Evolutionary conservation across 2,329 filamentous ascomycete species (phyloP), one percentile per base, ranked within the genome.

Genomic region (Aspergillus aculeatus): DNA sequence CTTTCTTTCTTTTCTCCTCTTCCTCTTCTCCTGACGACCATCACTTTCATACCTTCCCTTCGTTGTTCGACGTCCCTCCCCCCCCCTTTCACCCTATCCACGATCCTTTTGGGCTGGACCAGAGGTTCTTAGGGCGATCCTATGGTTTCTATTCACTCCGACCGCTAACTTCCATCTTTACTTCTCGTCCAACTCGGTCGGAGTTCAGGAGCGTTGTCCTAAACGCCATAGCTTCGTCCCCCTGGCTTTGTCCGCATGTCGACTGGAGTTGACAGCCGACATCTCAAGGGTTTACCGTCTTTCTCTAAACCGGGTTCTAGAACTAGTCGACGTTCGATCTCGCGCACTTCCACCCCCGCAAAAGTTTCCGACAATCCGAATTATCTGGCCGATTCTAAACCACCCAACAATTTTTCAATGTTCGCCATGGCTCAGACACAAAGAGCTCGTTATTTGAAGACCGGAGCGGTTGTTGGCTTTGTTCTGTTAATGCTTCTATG

Each of bases 361-460:
- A 67, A 70, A 66, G 76, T 83, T 66, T 77, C 77, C 50, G 77
- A 80, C 69, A 77, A 82, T 66, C 82, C 83, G 65, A 75, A 78
- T 64, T 73, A 79, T 64, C 78, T 80, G 65, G 63, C 68, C 55
- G 69, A 68, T 47, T 19, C 38, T 7, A 73, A 75, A 63, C 72
- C 70, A 52, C 64, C 68, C 24, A 65, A 69, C 79, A 79, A 71
- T 61, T 56, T 58, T 47, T 69, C 59, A 59, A 56, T 75, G 73
- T 75, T 75, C 68, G 79, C 77, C 66, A 87, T 88, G 85, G 84
- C 85, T 68, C 84, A 86, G 77, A 84, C 82, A 64, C 84, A 86
- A 75, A 80, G 84, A 71, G 77, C 83, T 55, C 81, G 85, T 62
- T 86, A 83, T 69, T 69, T 88, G 68, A 88, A 87, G 79, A 84